Evolutionary conservation across 176 grass and related monocot genomes (phyloP), one percentile per base, ranked within the genome.

Genomic region (Typha latifolia): DNA sequence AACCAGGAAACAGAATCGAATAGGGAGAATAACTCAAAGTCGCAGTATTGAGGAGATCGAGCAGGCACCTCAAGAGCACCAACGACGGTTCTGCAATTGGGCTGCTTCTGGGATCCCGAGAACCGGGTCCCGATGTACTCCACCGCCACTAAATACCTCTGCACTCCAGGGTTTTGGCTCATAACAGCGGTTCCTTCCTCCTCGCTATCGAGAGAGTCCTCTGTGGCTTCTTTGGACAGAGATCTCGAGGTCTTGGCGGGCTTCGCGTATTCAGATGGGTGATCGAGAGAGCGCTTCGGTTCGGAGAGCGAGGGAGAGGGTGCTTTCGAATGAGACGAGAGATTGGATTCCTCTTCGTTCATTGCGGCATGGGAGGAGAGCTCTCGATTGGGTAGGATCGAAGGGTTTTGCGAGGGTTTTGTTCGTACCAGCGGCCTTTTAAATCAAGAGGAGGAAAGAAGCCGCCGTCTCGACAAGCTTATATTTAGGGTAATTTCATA

Each of bases 101-200:
- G 85, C 68, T 93, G 89, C 81, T 81, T 80, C 81, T 93, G 94
- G 29, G 89, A 97, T 21, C 94, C 86, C 12, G 72, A 90, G 84
- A 97, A 96, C 49, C 81, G 83, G 66, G 89, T 90, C 48, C 89
- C 94, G 5, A 82, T 51, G 79, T 93, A 97, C 83, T 97, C 94
- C 62, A 97, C 81, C 1, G 89, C 79, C 18, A 97, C 67, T 52
- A 97, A 81, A 68, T 97, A 97, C 70, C 94, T 62, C 89, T 97
- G 89, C 69, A 69, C 63, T 67, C 61, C 75, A 64, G 83, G 79
- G 85, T 87, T 82, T 22, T 79, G 75, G 62, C 66, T 67, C 82
- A 84, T 84, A 51, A 18, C 15, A 48, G 49, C 76, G 24, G 74
- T 21, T 53, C 23, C 61, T 27, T 47, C 75, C 10, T 62, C 66